Evolutionary conservation across 2,329 filamentous ascomycete genomes (phyloP).

Genomic region (Eurotiales sp.): DNA sequence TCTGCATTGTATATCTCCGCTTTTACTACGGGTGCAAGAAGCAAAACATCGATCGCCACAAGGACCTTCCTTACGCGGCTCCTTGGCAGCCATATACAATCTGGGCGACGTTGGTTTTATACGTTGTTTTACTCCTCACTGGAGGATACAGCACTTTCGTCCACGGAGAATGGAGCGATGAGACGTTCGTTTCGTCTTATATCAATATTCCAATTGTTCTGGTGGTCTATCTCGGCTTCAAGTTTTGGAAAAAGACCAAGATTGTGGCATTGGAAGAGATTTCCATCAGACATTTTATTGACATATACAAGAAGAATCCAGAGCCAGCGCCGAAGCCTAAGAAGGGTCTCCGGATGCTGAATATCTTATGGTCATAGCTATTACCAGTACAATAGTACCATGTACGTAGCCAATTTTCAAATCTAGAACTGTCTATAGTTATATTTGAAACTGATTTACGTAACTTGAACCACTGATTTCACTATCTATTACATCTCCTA

Average conservation of each 20-base stretch:
- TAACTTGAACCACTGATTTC: too few species aligned
- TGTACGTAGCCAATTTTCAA: not conserved
- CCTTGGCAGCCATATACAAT: constrained; percentile 61
- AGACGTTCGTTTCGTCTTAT: constrained; percentile 40
- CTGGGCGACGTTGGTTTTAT: constrained; percentile 52
- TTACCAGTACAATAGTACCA: too few species aligned
- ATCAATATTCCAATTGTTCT: constrained; percentile 62
- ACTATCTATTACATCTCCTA: too few species aligned
- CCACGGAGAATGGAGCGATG: constrained; percentile 11
- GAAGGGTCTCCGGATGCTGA: constrained; percentile 27
- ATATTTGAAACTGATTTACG: too few species aligned
- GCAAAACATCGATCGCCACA: constrained; percentile 31
- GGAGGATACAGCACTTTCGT: constrained; percentile 71
- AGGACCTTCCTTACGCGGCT: constrained; percentile 42
- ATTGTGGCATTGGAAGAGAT: constrained; percentile 50
- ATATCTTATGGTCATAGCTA: constrained; percentile 37
- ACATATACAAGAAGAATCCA: constrained; percentile 23
- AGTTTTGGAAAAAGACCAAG: constrained; percentile 46
- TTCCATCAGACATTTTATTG: constrained; percentile 46
- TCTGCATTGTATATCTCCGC: constrained; percentile 22
- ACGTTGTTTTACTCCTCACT: constrained; percentile 62
- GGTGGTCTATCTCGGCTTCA: constrained; percentile 51
- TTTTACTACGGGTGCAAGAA: constrained; percentile 44
- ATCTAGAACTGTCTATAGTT: not conserved
- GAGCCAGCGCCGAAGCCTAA: constrained; percentile 27